phyloP scores from a whole-genome alignment of 2,329 filamentous ascomycete genomes.

The Curvularia eragrostidis region DNA sequence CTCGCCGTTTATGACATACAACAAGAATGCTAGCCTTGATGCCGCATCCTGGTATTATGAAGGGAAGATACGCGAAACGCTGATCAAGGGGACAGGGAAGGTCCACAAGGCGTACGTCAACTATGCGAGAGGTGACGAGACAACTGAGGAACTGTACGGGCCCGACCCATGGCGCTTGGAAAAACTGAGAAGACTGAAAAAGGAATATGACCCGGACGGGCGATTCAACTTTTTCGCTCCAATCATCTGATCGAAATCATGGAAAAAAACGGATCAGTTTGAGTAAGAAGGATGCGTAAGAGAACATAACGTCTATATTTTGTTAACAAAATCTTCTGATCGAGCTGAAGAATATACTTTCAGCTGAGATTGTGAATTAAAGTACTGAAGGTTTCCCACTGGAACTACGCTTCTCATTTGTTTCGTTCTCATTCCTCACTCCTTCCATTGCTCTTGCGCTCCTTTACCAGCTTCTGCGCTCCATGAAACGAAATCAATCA shows the following conservation, averaged over 20 bases:
- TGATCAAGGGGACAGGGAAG: constrained; percentile 20
- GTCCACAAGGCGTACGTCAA: constrained; percentile 40
- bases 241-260: constrained; percentile 10
- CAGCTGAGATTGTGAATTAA: background rate
- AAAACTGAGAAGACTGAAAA: constrained; percentile 43
- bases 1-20: constrained; percentile 23
- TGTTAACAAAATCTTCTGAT: background rate
- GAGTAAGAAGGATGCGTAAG: background rate
- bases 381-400: background rate
- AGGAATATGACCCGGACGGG: constrained; percentile 41
- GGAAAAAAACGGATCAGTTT: background rate
- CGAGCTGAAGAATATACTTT: background rate
- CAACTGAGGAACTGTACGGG: constrained; percentile 42
- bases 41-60: constrained; percentile 17
- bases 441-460: background rate
- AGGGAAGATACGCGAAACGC: constrained; percentile 15
- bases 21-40: constrained; percentile 23
- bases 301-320: background rate
- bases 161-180: constrained; percentile 44
- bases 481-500: background rate
- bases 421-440: background rate
- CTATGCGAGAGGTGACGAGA: constrained; percentile 42
- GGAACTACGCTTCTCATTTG: background rate
- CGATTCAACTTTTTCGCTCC: constrained; percentile 42
- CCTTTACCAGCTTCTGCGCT: background rate